Conservation (phyloP, 352 stramenopile genomes). For the Peronospora belbahrii region DNA sequence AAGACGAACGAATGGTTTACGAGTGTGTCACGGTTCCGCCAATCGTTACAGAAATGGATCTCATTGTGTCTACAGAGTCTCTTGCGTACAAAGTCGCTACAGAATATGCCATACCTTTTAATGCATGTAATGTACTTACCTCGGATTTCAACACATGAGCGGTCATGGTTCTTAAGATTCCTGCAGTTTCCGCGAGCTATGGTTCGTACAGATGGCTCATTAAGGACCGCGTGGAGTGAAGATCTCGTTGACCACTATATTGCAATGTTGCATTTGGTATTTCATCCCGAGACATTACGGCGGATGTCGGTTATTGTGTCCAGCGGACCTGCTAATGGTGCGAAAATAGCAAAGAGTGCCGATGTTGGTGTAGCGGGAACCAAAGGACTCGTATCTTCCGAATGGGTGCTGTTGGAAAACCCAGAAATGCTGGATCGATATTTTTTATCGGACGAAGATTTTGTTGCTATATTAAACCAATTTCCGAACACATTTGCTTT, state of each 20-base stretch:
- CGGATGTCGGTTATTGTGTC: conserved; percentile 65
- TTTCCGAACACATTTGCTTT: conserved; percentile 81
- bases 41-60: conserved; percentile 81
- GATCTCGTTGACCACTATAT: conserved; percentile 81
- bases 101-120: conserved; percentile 76
- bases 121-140: conserved; percentile 85
- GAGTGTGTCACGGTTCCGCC: conserved; percentile 59
- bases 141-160: conserved; percentile 65
- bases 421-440: conserved; percentile 72
- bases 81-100: conserved; percentile 49
- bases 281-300: conserved; percentile 77
- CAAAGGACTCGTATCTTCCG: conserved; percentile 44
- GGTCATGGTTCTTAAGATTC: conserved; percentile 73
- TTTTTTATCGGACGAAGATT: conserved; percentile 81
- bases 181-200: conserved; percentile 74
- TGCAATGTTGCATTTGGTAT: conserved; percentile 80
- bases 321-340: conserved; percentile 33
- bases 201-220: conserved; percentile 40
- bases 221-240: conserved; percentile 66
- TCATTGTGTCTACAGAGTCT: conserved; percentile 53
- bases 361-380: conserved; percentile 17
- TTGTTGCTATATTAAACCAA: conserved; percentile 76
- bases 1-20: conserved; percentile 78
- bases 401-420: conserved; percentile 83
- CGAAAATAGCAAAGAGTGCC: conserved; percentile 20